Percentiles rank a stretch among this genome's conserved stretches.
Evolutionary conservation across 2,329 filamentous ascomycete species (phyloP).

Genomic region (Colletotrichum eremochloae): DNA sequence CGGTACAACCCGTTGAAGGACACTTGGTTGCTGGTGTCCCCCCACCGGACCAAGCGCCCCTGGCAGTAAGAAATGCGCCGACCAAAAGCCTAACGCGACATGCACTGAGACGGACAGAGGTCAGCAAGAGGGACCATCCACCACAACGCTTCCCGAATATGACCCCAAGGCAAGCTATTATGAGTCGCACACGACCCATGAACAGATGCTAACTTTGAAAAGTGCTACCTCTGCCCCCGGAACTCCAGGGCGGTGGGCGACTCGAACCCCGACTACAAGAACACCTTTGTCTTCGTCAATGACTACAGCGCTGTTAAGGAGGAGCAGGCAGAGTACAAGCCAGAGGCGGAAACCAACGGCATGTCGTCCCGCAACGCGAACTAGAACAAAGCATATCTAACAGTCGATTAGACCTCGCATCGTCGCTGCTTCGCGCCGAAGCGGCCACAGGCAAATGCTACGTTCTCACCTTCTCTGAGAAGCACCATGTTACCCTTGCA

Average conservation of each 20-base stretch:
- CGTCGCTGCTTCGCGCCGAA: constrained; percentile 83
- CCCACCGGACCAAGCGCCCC: constrained; percentile 94
- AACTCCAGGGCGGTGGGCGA: constrained; percentile 92
- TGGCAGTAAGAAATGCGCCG: constrained; percentile 83
- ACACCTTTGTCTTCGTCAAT: constrained; percentile 95
- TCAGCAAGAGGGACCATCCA: constrained; percentile 79
- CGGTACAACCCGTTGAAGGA: constrained; percentile 93
- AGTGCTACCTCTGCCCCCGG: constrained; percentile 95
- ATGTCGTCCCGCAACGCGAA: background rate
- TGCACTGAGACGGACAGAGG: constrained; percentile 65
- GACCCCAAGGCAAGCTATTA: constrained; percentile 74
- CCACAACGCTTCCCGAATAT: constrained; percentile 80
- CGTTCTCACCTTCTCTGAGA: constrained; percentile 92
- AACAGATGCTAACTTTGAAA: constrained; percentile 18
- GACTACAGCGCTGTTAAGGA: constrained; percentile 98
- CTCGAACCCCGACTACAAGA: constrained; percentile 85
- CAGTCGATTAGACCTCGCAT: constrained; percentile 72
- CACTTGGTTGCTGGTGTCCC: constrained; percentile 93
- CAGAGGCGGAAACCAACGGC: constrained; percentile 56
- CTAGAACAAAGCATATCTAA: background rate
- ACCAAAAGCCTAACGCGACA: constrained; percentile 6
- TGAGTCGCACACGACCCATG: background rate
- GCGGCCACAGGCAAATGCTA: constrained; percentile 96
- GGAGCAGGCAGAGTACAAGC: constrained; percentile 82
- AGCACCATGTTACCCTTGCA: constrained; percentile 91